phyloP scores from a whole-genome alignment of 352 stramenopile species.

The Pythium dissimile region DNA sequence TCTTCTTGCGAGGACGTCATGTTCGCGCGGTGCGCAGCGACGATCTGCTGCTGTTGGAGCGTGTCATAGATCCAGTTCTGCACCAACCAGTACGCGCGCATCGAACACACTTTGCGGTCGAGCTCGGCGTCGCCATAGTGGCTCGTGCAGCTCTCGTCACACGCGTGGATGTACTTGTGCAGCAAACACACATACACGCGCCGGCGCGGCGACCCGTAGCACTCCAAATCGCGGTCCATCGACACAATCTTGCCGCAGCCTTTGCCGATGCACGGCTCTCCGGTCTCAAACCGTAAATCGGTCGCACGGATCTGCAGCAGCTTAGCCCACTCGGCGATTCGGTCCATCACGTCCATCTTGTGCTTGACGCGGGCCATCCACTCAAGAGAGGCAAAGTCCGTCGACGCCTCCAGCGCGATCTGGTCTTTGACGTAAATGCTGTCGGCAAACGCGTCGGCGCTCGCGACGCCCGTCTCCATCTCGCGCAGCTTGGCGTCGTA shows the following conservation, averaged over 20 bases:
- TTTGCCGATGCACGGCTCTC: constrained; percentile 51
- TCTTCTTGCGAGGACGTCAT: constrained; percentile 9
- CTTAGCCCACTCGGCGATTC: constrained; percentile 69
- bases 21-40: constrained; percentile 5
- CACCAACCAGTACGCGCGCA: constrained; percentile 74
- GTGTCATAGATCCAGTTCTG: constrained; percentile 81
- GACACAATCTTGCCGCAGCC: constrained; percentile 77
- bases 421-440: constrained; percentile 51
- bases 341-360: constrained; percentile 86
- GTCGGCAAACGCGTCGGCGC: constrained; percentile 6
- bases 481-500: constrained; percentile 58
- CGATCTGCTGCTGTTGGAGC: constrained; percentile 30
- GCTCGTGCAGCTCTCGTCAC: constrained; percentile 71
- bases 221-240: constrained; percentile 78
- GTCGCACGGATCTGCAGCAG: constrained; percentile 56
- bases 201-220: constrained; percentile 56
- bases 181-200: constrained; percentile 75
- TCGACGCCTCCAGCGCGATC: constrained; percentile 60
- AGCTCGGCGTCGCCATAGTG: constrained; percentile 49
- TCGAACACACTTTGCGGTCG: constrained; percentile 59
- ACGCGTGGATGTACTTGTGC: constrained; percentile 82
- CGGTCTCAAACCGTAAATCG: constrained; percentile 71
- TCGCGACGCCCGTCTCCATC: neutral
- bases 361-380: constrained; percentile 83
- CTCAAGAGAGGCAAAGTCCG: constrained; percentile 74